Conservation (phyloP, 2,329 filamentous ascomycete genomes). For the Penicillium sp. region DNA sequence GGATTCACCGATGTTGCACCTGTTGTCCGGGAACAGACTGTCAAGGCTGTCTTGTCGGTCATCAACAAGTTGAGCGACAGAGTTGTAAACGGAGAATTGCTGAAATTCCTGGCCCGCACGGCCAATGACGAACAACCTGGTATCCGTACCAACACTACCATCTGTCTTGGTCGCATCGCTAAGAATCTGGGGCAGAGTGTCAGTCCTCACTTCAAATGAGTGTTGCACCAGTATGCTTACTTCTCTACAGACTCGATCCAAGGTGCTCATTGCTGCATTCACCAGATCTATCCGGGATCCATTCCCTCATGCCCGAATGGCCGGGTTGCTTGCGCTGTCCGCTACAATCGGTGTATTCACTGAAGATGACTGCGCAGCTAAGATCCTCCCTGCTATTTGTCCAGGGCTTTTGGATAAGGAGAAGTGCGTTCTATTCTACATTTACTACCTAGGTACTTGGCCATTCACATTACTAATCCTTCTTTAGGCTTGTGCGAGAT, state of each 20-base stretch:
- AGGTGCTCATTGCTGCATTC: constrained; percentile 91
- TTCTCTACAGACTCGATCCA: constrained; percentile 64
- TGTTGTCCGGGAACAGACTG: constrained; percentile 88
- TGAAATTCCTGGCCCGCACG: constrained; percentile 88
- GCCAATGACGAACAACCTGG: constrained; percentile 97
- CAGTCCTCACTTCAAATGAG: constrained; percentile 23
- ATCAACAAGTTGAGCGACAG: constrained; percentile 88
- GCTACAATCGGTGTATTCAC: constrained; percentile 83
- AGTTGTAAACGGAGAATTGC: constrained; percentile 86
- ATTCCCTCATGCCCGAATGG: constrained; percentile 90
- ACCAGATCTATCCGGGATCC: constrained; percentile 84
- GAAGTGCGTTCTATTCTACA: constrained; percentile 53
- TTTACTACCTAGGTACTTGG: neutral
- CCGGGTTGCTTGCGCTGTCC: constrained; percentile 77
- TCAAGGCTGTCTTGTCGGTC: constrained; percentile 87
- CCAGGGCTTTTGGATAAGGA: constrained; percentile 90
- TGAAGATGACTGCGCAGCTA: constrained; percentile 83
- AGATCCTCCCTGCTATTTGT: constrained; percentile 79
- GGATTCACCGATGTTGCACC: constrained; percentile 92
- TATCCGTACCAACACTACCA: constrained; percentile 96
- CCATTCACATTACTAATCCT: constrained; percentile 5
- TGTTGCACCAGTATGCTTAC: constrained; percentile 26
- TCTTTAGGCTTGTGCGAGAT: constrained; percentile 67
- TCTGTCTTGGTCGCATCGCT: constrained; percentile 93
- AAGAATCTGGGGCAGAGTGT: constrained; percentile 71